phyloP scores from a whole-genome alignment of 208 protist species.

The Ichthyophonus hoferi region DNA sequence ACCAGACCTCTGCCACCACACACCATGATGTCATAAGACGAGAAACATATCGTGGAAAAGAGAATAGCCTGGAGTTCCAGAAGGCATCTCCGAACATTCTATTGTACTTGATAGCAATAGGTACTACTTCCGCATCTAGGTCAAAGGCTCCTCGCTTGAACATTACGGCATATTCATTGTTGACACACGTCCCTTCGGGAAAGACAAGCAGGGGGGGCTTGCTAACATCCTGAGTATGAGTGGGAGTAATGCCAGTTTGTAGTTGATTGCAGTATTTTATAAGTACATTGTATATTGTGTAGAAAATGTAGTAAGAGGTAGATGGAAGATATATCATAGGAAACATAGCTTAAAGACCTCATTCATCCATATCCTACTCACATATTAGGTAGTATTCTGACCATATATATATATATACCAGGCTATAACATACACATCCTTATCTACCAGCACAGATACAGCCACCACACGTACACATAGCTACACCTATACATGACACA shows the following conservation, averaged over 20 bases:
- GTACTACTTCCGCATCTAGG: slow-evolving; percentile 51
- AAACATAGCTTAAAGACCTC: too few species aligned
- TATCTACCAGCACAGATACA: too few species aligned
- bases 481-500: background rate
- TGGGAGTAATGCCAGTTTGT: too few species aligned
- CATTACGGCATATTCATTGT: slow-evolving; percentile 66
- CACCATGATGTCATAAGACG: slow-evolving; percentile 65
- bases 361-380: too few species aligned
- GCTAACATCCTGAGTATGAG: slow-evolving; percentile 49
- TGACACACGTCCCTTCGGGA: slow-evolving; percentile 63
- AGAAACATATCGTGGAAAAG: slow-evolving; percentile 63
- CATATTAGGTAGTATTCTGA: too few species aligned
- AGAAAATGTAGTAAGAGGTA: too few species aligned
- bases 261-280: too few species aligned
- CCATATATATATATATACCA: too few species aligned
- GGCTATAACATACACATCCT: too few species aligned
- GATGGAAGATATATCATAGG: too few species aligned
- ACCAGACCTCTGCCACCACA: slow-evolving; percentile 56
- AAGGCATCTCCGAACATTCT: slow-evolving; percentile 68
- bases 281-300: too few species aligned
- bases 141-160: slow-evolving; percentile 67
- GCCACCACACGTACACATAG: background rate
- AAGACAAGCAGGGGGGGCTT: slow-evolving; percentile 60
- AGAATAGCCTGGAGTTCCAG: slow-evolving; percentile 66
- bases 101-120: slow-evolving; percentile 74